Evolutionary conservation across 208 protist species (phyloP).

Genomic region (Acanthamoeba culbertsoni): DNA sequence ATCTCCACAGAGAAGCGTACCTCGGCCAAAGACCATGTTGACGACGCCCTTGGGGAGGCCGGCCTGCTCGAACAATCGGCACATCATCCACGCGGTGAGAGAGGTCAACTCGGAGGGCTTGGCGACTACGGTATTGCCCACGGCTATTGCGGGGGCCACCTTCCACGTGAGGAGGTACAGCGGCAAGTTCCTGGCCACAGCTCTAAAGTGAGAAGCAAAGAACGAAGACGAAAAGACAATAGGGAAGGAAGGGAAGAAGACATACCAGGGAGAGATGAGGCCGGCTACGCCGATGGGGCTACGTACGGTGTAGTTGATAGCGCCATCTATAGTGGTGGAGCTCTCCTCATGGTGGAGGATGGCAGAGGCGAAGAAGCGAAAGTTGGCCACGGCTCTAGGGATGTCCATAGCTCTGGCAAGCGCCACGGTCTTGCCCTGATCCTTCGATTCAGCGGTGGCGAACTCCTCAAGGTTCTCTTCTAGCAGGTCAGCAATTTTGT

Average conservation of each 20-base stretch:
- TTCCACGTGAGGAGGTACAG: slow-evolving; percentile 88
- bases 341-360: slow-evolving; percentile 69
- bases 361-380: slow-evolving; percentile 80
- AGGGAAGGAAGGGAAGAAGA: neutral
- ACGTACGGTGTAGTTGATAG: slow-evolving; percentile 81
- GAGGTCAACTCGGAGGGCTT: slow-evolving; percentile 86
- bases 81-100: slow-evolving; percentile 78
- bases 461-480: slow-evolving; percentile 73
- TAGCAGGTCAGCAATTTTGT: slow-evolving; percentile 72
- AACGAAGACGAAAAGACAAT: neutral
- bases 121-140: slow-evolving; percentile 75
- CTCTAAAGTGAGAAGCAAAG: neutral
- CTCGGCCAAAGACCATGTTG: slow-evolving; percentile 80
- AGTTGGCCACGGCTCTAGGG: slow-evolving; percentile 77
- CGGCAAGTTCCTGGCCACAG: slow-evolving; percentile 77
- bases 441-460: slow-evolving; percentile 74
- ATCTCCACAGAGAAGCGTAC: neutral
- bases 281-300: slow-evolving; percentile 79
- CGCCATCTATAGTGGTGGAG: slow-evolving; percentile 47
- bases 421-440: slow-evolving; percentile 82
- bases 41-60: slow-evolving; percentile 81
- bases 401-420: slow-evolving; percentile 79
- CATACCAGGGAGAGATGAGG: slow-evolving; percentile 83
- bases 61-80: slow-evolving; percentile 68
- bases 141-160: slow-evolving; percentile 81